phyloP scores from a whole-genome alignment of 2,329 filamentous ascomycete genomes.

The Aspergillus calidoustus region DNA sequence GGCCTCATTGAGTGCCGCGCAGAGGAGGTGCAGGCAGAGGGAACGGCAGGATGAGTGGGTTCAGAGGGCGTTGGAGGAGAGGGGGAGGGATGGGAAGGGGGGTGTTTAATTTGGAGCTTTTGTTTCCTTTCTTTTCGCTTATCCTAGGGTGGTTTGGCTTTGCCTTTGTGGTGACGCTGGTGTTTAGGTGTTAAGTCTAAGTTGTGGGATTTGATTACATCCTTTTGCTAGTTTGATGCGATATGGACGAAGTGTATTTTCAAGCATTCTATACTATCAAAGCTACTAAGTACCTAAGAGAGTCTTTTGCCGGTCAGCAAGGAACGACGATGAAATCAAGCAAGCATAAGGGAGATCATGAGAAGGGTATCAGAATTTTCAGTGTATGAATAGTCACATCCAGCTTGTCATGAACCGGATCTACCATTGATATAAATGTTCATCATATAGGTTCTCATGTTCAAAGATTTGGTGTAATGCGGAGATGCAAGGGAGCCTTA shows the following conservation, averaged over 20 bases:
- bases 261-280: not conserved
- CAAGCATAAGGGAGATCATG: not conserved
- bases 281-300: not conserved
- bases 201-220: not conserved
- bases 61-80: conserved; percentile 39
- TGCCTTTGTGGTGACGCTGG: too few relatives aligned
- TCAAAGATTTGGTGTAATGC: not conserved
- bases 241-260: not conserved
- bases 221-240: not conserved
- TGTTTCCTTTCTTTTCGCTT: not conserved
- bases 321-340: not conserved
- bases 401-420: conserved; percentile 34
- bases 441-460: conserved; percentile 32
- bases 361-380: conserved; percentile 44
- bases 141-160: not conserved
- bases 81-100: conserved; percentile 27
- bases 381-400: conserved; percentile 46
- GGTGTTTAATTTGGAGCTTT: conserved; percentile 2
- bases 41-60: conserved; percentile 29
- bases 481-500: not conserved
- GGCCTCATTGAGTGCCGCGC: not conserved
- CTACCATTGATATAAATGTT: conserved; percentile 39
- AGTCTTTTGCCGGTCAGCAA: not conserved
- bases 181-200: not conserved
- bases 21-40: conserved; percentile 2